Evolutionary conservation across 1,284 basidiomycete genomes (phyloP).

Genomic region (Cronartium quercuum): DNA sequence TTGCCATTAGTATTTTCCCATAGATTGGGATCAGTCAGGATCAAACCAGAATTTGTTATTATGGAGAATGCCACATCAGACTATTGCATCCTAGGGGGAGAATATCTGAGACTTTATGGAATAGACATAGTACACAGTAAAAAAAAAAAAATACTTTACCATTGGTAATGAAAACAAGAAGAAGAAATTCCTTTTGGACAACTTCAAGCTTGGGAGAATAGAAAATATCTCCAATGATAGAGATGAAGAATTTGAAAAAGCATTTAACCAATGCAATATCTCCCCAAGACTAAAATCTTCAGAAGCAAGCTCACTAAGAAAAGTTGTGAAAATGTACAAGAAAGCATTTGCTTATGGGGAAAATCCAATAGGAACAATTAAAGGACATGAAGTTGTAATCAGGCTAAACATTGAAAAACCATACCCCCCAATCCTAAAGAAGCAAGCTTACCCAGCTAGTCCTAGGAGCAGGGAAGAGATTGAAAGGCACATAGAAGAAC

Average conservation of each 20-base stretch:
- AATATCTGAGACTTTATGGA: too few relatives aligned
- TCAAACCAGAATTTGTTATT: neutral
- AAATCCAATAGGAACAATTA: slow-evolving; percentile 1
- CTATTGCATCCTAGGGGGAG: neutral
- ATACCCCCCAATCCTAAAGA: slow-evolving; percentile 4
- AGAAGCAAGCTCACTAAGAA: neutral
- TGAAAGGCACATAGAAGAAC: neutral
- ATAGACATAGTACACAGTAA: too few relatives aligned
- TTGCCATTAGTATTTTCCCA: neutral
- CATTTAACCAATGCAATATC: too few relatives aligned
- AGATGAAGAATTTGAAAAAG: too few relatives aligned
- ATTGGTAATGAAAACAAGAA: too few relatives aligned
- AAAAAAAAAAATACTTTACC: too few relatives aligned
- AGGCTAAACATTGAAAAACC: neutral
- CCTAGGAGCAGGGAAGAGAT: slow-evolving; percentile 14
- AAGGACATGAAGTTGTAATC: neutral
- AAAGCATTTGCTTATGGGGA: neutral
- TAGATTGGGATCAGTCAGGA: too few relatives aligned
- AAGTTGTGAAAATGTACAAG: neutral
- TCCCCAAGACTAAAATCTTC: neutral
- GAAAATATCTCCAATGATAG: too few relatives aligned
- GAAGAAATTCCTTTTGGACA: too few relatives aligned
- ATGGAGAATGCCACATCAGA: neutral
- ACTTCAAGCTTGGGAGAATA: too few relatives aligned
- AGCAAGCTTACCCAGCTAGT: slow-evolving; percentile 8